Base-by-base conservation (phyloP, 1,284 basidiomycete species). In the Malassezia yamatoensis region DNA sequence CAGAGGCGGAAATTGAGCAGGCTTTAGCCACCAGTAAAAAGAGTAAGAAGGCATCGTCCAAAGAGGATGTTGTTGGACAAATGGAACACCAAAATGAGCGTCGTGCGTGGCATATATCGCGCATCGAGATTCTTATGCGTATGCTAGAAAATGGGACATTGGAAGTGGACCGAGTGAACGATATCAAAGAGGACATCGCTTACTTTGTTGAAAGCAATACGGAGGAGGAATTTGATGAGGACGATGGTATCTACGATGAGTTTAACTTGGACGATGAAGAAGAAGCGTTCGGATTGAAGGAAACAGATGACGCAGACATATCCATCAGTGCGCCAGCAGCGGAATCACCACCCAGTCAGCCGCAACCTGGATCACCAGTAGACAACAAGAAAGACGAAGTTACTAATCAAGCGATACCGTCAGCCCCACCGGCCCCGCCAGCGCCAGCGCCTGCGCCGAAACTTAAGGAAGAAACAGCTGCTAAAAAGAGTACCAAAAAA, bases 151-250 rank as follows among this genome's bases (percentile, higher is more conserved):
- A 99, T 69, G 91, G 91, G 35, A 85, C 88, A 38, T 77, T 99
- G 67, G 75, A 83, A 34, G 81, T 86, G 12, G 93, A 96, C 32
- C 84, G 83, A 65, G 87, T 96, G 3, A 78, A 82, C 47, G 81
- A 79, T 9, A 81, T 96, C 67, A 90, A 94, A 77, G 94, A 98
- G 48, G 91, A 98, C 75, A 90, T 99, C 61, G 81, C 83, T 38
- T 98, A 96, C 78, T 99, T 96, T 72, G 90, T 98, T 64, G 90
- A 96, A 76, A 87, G 83, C 73, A 98, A 99, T 77, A 84, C 83
- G 77, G 90, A 94, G 60, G 94, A 98, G 72, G 87, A 90, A 72
- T 98, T 96, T 75, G 90, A 96, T 60, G 93, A 94, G 76, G 90
- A 98, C 70, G 87, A 93, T 75, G 91, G 89, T 49, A 88, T 99